Percentiles rank a stretch among this genome's conserved stretches.
Conservation (phyloP, 805 yeast species). For the Zygotorulaspora sp. region DNA sequence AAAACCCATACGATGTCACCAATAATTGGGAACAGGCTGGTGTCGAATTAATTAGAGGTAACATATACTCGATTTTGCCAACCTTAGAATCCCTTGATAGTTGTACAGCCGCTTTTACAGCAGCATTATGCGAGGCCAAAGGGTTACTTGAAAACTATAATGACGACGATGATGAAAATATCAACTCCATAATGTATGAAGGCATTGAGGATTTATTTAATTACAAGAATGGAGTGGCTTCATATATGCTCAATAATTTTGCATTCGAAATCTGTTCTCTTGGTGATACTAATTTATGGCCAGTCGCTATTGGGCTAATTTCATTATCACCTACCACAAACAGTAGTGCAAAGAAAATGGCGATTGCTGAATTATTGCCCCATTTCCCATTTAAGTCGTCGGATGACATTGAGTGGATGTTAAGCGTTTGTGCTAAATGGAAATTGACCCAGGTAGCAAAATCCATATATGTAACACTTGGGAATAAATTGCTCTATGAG, state of each 20-base stretch:
- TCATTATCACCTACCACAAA: constrained; percentile 43
- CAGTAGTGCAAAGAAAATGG: constrained; percentile 30
- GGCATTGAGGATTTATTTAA: constrained; percentile 31
- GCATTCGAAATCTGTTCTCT: constrained; percentile 32
- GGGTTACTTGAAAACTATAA: constrained; percentile 48
- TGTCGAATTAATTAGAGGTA: constrained; percentile 50
- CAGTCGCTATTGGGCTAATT: constrained; percentile 66
- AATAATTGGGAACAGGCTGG: constrained; percentile 54
- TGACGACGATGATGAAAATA: constrained; percentile 24
- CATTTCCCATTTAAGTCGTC: constrained; percentile 56
- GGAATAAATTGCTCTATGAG: constrained; percentile 45
- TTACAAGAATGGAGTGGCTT: constrained; percentile 44
- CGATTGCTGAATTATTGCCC: constrained; percentile 56
- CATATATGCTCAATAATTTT: constrained; percentile 29
- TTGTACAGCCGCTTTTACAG: constrained; percentile 58
- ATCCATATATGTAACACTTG: constrained; percentile 48
- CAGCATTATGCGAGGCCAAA: constrained; percentile 59
- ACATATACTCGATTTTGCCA: constrained; percentile 53
- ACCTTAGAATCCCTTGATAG: constrained; percentile 56
- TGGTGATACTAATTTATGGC: constrained; percentile 47
- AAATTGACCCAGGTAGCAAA: constrained; percentile 55
- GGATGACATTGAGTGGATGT: constrained; percentile 77
- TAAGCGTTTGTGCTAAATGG: constrained; percentile 66
- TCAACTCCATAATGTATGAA: background rate
- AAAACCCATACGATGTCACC: constrained; percentile 37